These are phyloP conservation scores for Candida verbasci DNA, from an alignment of 805 yeast species.

Conservation along the genomic window DNA sequence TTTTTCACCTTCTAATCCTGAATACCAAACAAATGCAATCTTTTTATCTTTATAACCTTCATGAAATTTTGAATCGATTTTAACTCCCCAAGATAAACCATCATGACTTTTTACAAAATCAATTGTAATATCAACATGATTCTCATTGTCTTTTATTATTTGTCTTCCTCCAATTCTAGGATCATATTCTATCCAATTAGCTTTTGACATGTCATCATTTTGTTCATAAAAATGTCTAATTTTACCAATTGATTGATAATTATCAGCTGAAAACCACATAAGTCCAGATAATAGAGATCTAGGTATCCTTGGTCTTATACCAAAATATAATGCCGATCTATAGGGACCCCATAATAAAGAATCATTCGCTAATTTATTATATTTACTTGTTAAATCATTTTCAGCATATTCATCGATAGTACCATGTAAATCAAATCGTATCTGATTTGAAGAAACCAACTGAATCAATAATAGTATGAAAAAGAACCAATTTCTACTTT, in stretches of 20 bases:
- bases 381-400: constrained; percentile 12
- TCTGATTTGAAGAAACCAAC: constrained; percentile 10
- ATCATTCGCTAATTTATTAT: constrained; percentile 16
- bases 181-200: constrained; percentile 86
- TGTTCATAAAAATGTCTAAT: constrained; percentile 76
- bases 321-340: constrained; percentile 80
- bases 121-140: constrained; percentile 58
- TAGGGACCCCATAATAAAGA: constrained; percentile 82
- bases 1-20: constrained; percentile 64
- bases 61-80: constrained; percentile 63
- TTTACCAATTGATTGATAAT: constrained; percentile 46
- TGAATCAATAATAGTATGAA: not conserved
- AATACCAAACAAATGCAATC: constrained; percentile 71
- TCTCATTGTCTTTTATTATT: constrained; percentile 60
- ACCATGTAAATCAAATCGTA: constrained; percentile 20
- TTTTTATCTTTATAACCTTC: constrained; percentile 43
- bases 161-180: constrained; percentile 86
- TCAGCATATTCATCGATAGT: not conserved
- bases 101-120: constrained; percentile 71
- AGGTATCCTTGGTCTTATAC: constrained; percentile 80
- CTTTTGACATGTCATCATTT: constrained; percentile 62
- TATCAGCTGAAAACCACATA: constrained; percentile 79
- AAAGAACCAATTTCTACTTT: not conserved
- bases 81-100: constrained; percentile 77
- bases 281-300: constrained; percentile 71